Evolutionary conservation across 2,329 filamentous ascomycete genomes (phyloP), one percentile per base, ranked within the genome.

Genomic region (Chalaropsis ovoidea): DNA sequence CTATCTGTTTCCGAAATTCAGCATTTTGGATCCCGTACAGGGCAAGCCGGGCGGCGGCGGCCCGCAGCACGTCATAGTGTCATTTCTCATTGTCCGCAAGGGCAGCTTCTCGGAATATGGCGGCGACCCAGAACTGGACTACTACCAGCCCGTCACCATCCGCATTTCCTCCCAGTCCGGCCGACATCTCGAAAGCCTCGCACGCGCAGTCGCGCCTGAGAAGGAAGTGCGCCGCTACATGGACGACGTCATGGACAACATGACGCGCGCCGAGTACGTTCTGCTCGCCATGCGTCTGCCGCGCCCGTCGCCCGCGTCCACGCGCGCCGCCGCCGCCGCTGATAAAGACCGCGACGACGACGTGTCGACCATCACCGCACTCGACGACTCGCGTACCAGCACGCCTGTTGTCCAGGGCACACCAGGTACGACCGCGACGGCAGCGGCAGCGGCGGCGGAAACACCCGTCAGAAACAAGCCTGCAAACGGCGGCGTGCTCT

Each of bases 1-100:
- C 31, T 92, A 89, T 72, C 76, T 90, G 61, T 92, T 94, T 69
- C 89, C 89, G 1, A 88, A 86, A 69, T 87, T 88, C 72, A 88
- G 86, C 73, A 86, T 93, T 42, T 74, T 93, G 62, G 64, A 67
- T 35, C 66, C 66, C 2, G 39, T 68, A 13, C 52, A 68, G 45
- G 64, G 60, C 19, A 63, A 61, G 43, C 15, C 49, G 11, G 61
- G 64, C 15, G 64, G 63, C 6, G 61, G 64, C 15, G 64, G 63
- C 6, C 52, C 61, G 3, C 88, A 94, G 72, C 86, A 84, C 71
- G 81, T 89, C 1, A 81, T 90, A 54, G 86, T 86, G 2, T 92
- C 88, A 0, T 94, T 93, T 71, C 77, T 94, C 11, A 84, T 92
- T 67, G 87, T 89, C 5, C 85, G 87, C 61, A 87, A 86, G 73